phyloP scores from a whole-genome alignment of 345 rosid genomes.

The Aurinia saxatilis region DNA sequence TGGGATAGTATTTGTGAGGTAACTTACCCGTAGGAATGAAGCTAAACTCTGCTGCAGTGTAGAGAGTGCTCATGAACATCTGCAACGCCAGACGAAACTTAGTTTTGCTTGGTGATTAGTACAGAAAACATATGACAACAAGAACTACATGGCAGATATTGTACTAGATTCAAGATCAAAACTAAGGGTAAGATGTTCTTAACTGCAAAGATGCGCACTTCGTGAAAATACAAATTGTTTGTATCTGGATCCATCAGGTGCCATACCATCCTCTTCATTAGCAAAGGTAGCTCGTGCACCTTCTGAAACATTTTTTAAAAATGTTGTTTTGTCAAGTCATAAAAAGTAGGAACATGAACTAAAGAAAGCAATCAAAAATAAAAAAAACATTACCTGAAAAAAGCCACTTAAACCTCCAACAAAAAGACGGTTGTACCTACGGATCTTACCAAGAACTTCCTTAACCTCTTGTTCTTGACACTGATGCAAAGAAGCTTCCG shows the following conservation, averaged over 20 bases:
- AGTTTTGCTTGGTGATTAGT: not conserved
- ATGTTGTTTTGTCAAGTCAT: slow-evolving; percentile 3
- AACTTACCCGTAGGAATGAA: slow-evolving; percentile 65
- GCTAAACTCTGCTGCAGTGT: slow-evolving; percentile 56
- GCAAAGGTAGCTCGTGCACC: slow-evolving; percentile 51
- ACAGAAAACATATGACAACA: not conserved
- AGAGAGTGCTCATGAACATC: slow-evolving; percentile 57
- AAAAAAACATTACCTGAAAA: slow-evolving; percentile 41
- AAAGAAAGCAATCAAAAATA: not conserved
- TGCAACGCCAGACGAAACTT: slow-evolving; percentile 26
- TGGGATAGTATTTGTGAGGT: not conserved
- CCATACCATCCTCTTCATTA: slow-evolving; percentile 56
- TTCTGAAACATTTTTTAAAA: slow-evolving; percentile 40
- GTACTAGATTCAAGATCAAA: not conserved
- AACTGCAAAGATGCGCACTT: slow-evolving; percentile 75
- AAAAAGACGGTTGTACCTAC: slow-evolving; percentile 69
- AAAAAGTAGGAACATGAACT: not conserved
- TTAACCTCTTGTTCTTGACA: slow-evolving; percentile 47
- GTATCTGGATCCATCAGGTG: slow-evolving; percentile 79
- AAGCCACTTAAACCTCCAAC: slow-evolving; percentile 61
- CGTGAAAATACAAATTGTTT: slow-evolving; percentile 39
- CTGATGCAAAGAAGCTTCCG: slow-evolving; percentile 44
- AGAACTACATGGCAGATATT: not conserved
- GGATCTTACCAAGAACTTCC: slow-evolving; percentile 48
- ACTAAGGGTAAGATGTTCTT: slow-evolving; percentile 22